phyloP scores from a whole-genome alignment of 148 eudicot species.

The Vaccinium vitisidaea region DNA sequence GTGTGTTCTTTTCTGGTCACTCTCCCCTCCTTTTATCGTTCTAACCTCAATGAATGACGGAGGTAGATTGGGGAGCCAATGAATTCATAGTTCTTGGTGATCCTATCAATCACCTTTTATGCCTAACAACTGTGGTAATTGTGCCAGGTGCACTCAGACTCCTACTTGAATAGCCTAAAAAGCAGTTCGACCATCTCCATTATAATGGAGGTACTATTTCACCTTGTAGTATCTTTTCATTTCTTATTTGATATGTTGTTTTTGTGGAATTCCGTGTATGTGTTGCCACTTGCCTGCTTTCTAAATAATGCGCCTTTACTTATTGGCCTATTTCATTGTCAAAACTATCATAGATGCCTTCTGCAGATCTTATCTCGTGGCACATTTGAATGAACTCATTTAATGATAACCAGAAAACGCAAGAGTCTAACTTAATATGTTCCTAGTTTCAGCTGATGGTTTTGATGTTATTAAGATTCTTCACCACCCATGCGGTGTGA shows the following conservation, averaged over 20 bases:
- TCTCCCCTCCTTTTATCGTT: not conserved
- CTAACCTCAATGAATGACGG: not conserved
- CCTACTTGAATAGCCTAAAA: slow-evolving; percentile 74
- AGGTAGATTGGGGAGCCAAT: not conserved
- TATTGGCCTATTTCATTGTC: not conserved
- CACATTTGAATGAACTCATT: not conserved
- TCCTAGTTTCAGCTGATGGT: not conserved
- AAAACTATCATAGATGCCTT: not conserved
- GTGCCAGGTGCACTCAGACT: slow-evolving; percentile 76
- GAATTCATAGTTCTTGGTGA: not conserved
- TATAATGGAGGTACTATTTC: slow-evolving; percentile 60
- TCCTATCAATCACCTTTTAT: not conserved
- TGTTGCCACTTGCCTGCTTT: not conserved
- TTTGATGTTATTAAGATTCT: slow-evolving; percentile 5
- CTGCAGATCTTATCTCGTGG: not conserved
- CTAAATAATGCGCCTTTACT: not conserved
- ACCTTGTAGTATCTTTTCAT: not conserved
- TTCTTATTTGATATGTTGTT: not conserved
- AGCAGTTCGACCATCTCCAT: slow-evolving; percentile 64
- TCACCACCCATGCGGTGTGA: slow-evolving; percentile 4
- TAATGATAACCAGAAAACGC: not conserved
- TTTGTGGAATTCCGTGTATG: not conserved
- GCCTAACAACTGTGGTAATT: slow-evolving; percentile 17
- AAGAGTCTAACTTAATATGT: not conserved
- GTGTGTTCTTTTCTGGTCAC: not conserved